phyloP scores from a whole-genome alignment of 768 basidiomycete genomes.

The Podaxis sp. region DNA sequence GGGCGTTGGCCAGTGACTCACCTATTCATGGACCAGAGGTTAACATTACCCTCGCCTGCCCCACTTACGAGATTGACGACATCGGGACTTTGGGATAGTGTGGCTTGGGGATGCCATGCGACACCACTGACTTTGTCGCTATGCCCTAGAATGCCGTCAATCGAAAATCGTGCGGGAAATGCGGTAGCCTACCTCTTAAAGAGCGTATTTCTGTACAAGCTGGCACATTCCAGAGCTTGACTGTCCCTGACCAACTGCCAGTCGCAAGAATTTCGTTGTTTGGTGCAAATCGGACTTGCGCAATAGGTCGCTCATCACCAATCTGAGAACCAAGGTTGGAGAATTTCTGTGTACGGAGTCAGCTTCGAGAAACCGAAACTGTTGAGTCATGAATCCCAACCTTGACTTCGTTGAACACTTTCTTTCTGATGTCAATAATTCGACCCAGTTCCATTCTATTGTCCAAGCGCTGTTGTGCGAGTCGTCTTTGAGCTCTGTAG shows the following conservation, averaged over 20 bases:
- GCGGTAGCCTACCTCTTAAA: slow-evolving; percentile 56
- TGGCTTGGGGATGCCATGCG: slow-evolving; percentile 97
- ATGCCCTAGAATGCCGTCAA: slow-evolving; percentile 57
- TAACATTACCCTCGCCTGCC: slow-evolving; percentile 82
- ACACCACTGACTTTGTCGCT: slow-evolving; percentile 91
- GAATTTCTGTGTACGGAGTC: slow-evolving; percentile 58
- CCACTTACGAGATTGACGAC: slow-evolving; percentile 87
- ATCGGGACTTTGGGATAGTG: slow-evolving; percentile 61
- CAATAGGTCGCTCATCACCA: slow-evolving; percentile 93
- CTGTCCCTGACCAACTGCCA: slow-evolving; percentile 93
- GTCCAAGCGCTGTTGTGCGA: slow-evolving; percentile 91
- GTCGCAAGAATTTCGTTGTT: slow-evolving; percentile 87
- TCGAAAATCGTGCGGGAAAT: slow-evolving; percentile 12
- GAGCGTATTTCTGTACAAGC: slow-evolving; percentile 78
- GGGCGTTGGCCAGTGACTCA: slow-evolving; percentile 29
- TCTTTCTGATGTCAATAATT: slow-evolving; percentile 91
- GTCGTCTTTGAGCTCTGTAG: slow-evolving; percentile 91
- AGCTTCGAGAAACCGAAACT: neutral
- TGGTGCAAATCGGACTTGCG: slow-evolving; percentile 92
- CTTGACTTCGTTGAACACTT: slow-evolving; percentile 87
- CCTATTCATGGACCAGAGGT: slow-evolving; percentile 90
- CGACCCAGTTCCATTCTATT: slow-evolving; percentile 83
- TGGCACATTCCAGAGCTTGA: slow-evolving; percentile 96
- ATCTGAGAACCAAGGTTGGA: slow-evolving; percentile 96
- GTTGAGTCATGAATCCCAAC: slow-evolving; percentile 39